Conservation (phyloP, 768 basidiomycete species). For the Tephrocybe sp. region DNA sequence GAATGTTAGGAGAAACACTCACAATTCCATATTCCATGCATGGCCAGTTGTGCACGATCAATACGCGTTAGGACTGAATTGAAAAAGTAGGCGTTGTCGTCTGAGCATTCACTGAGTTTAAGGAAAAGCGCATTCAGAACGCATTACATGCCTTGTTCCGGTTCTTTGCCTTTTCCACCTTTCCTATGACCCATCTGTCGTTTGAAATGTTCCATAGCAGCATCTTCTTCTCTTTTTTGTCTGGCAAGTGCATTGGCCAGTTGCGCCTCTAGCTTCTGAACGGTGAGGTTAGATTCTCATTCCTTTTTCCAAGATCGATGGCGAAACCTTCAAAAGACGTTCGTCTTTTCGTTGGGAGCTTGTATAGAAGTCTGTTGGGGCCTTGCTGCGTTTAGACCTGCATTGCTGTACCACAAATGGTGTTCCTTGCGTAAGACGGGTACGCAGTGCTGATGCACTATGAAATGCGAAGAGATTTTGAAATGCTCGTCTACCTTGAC, state of each 20-base stretch:
- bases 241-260: slow-evolving; percentile 21
- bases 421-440: neutral
- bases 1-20: slow-evolving; percentile 7
- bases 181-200: slow-evolving; percentile 15
- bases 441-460: neutral
- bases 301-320: neutral
- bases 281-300: slow-evolving; percentile 5
- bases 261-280: slow-evolving; percentile 27
- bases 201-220: slow-evolving; percentile 3
- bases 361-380: slow-evolving; percentile 18
- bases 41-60: slow-evolving; percentile 24
- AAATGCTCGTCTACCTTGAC: neutral
- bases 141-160: slow-evolving; percentile 10
- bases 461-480: slow-evolving; percentile 2
- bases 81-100: slow-evolving; percentile 24
- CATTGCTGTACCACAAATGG: slow-evolving; percentile 12
- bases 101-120: neutral
- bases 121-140: neutral
- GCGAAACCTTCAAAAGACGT: slow-evolving; percentile 22
- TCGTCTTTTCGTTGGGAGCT: slow-evolving; percentile 23
- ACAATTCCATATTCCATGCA: slow-evolving; percentile 27
- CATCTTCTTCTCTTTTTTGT: slow-evolving; percentile 23
- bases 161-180: slow-evolving; percentile 14
- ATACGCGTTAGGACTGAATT: slow-evolving; percentile 23
- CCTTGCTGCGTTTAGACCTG: slow-evolving; percentile 20